Base-by-base conservation (phyloP, 2,329 filamentous ascomycete species). In the Emmonsiellopsis sp. region DNA sequence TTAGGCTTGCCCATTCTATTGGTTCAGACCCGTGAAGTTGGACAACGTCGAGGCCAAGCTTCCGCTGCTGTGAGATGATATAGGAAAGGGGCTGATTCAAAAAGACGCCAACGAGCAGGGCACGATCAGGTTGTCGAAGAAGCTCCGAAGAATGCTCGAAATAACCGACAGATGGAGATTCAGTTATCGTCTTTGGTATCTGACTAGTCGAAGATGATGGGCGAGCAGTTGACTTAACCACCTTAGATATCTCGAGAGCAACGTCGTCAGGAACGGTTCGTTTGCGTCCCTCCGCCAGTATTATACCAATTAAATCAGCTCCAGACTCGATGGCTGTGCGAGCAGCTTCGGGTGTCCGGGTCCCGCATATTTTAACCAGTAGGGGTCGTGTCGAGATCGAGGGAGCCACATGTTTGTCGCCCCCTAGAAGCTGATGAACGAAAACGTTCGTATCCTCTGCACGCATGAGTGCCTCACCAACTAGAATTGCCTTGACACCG, bases 391-490 rank as follows among this genome's bases (percentile, higher is more conserved):
- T 53, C 32, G 62, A 60, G 49, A 55, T 55, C 51, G 52, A 59
- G n/a, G 47, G 47, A 38, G 50, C 35, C 9, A 63, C 58, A 32
- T 63, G 59, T 8, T 63, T 61, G 16, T 68, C 67, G 35, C 76
- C 76, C 40, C 88, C 85, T 60, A 95, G 87, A 26, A 98, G 81
- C 62, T 91, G 80, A 35, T 82, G 79, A 65, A 97, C 94, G 72
- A 98, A 98, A 20, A 78, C 75, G 20, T 84, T 80, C 9, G 90
- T 90, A 64, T 97, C 82, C 9, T 85, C 79, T 2, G 93, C 91
- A 56, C 89, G 84, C 92, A 98, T 97, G 59, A 98, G 82, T 50
- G 94, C 89, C 70, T 98, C 93, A 13, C 93, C 93, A 7, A 98
- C 92, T 4, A 98, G 80, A 10, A 98, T 86, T 49, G 92, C 93